Evolutionary conservation across 2,329 filamentous ascomycete species (phyloP).

Genomic region (Simplicillium sp.): DNA sequence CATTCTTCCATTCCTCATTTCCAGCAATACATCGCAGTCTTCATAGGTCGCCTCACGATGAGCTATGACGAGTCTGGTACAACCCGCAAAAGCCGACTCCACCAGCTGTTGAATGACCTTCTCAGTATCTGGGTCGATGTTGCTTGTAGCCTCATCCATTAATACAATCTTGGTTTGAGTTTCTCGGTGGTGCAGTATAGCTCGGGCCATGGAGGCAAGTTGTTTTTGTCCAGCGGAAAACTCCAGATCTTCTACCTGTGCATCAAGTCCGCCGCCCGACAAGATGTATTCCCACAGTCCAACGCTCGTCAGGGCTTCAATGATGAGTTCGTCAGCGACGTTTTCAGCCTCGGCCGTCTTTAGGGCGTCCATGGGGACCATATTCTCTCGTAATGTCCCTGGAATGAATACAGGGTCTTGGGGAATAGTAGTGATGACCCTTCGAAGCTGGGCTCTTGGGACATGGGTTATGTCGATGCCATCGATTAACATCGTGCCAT

Average conservation of each 20-base stretch:
- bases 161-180: conserved; percentile 7
- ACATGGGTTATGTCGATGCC: too few relatives aligned
- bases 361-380: neutral
- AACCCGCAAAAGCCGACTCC: conserved; percentile 6
- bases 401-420: too few relatives aligned
- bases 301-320: conserved; percentile 5
- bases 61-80: conserved; percentile 6
- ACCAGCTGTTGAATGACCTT: conserved; percentile 4
- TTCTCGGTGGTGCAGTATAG: conserved; percentile 7
- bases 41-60: too few relatives aligned
- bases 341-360: conserved; percentile 8
- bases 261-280: conserved; percentile 6
- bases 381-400: too few relatives aligned
- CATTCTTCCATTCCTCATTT: too few relatives aligned
- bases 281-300: conserved; percentile 5
- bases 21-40: too few relatives aligned
- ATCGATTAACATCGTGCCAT: too few relatives aligned
- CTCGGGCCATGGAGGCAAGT: conserved; percentile 9
- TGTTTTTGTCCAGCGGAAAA: conserved; percentile 9
- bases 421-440: too few relatives aligned
- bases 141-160: conserved; percentile 11
- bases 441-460: too few relatives aligned
- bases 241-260: conserved; percentile 2
- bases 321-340: conserved; percentile 4
- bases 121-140: conserved; percentile 8